Base-by-base conservation (phyloP, 768 basidiomycete genomes). In the Pisolithus microcarpus region DNA sequence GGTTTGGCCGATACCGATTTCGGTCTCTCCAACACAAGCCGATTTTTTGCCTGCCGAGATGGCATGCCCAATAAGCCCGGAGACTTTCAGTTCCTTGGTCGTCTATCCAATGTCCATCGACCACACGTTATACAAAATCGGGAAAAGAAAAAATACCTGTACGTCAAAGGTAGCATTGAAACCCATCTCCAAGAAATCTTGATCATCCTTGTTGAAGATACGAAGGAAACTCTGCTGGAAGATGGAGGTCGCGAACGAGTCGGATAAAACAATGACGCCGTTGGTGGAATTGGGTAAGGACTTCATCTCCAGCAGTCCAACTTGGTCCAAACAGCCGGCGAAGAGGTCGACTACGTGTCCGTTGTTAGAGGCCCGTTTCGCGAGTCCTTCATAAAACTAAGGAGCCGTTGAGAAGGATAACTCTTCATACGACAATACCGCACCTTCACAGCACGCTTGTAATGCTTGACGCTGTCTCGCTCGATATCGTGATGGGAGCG, bases 131-230 rank as follows among this genome's bases (percentile, higher is more conserved):
- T 13, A 18, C 2, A 19, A 26, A 8, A 34, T 36, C n/a, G 48
- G 6, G 15, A 26, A 24, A 43, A 38, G 30, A 50, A 19, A 18
- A 59, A 67, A 38, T 60, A 91, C 91, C 80, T 94, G 88, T 23
- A 99, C 95, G 65, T 98, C 96, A 58, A 99, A 95, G 1, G 93
- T 98, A 9, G 93, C 96, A 60, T 98, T 99, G 74, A 98, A 98
- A 50, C 95, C 96, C 94, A 98, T 97, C 62, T 87, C 82, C 24
- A 98, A 75, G 56, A 88, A 78, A 1, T 94, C 95, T 55, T 95
- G 82, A 16, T 88, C 90, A 57, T 95, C 95, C 67, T 96, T 97
- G 62, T 77, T 82, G 68, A 99, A 92, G 38, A 95, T 74, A 38
- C 93, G 82, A 38, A 96, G 77, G 83, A 96, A 97, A 60, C 86